Percentiles rank a stretch among this genome's conserved stretches.
Conservation (phyloP, 768 basidiomycete species). For the Podaxis rugospora region DNA sequence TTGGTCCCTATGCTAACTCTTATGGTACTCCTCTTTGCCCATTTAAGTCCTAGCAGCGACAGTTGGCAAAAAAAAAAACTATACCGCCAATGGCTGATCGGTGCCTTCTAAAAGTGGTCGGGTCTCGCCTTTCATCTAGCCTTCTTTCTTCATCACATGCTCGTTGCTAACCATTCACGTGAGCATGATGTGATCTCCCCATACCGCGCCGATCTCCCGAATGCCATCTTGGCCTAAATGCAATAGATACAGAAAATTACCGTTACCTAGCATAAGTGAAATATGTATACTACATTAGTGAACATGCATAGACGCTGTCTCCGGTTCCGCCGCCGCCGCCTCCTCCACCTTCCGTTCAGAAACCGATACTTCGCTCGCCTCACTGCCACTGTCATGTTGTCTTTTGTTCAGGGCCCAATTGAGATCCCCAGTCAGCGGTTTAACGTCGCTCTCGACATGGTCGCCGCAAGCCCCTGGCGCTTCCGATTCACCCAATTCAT, state of each 20-base stretch:
- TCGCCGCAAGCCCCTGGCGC: background rate
- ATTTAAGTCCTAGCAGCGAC: background rate
- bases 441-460: background rate
- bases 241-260: background rate
- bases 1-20: slow-evolving; percentile 2
- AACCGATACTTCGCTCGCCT: background rate
- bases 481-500: background rate
- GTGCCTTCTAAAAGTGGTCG: background rate
- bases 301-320: background rate
- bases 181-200: background rate
- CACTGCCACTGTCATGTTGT: background rate
- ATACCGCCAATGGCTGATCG: background rate
- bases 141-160: slow-evolving; percentile 15
- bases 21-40: background rate
- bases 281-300: background rate
- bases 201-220: slow-evolving; percentile 4
- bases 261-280: background rate
- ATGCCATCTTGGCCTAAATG: background rate
- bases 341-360: slow-evolving; percentile 1
- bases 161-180: slow-evolving; percentile 7
- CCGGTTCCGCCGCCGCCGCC: background rate
- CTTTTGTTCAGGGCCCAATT: background rate
- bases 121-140: slow-evolving; percentile 7
- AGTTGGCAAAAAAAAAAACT: background rate
- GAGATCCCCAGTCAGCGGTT: background rate